A percentile compares a stretch with the other conserved stretches of the same genome.
Evolutionary conservation across 306 rosid species (phyloP).

Genomic region (Pyrus pyrifolia): DNA sequence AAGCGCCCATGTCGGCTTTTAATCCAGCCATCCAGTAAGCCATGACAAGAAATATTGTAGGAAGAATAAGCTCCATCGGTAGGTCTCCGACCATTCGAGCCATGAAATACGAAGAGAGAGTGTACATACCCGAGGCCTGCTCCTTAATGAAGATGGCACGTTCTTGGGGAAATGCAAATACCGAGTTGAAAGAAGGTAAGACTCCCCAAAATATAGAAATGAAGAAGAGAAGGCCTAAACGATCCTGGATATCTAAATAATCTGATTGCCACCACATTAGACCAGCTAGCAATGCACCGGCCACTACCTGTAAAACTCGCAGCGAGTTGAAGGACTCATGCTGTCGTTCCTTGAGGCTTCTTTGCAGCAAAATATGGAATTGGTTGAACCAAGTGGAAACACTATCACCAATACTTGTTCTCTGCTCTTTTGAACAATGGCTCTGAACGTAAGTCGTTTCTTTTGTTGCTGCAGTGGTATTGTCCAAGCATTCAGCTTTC

Average conservation of each 20-base stretch:
- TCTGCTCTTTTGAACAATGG: slow-evolving; percentile 19
- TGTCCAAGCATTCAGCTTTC: slow-evolving; percentile 49
- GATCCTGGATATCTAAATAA: slow-evolving; percentile 60
- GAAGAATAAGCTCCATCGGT: slow-evolving; percentile 92
- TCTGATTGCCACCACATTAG: slow-evolving; percentile 95
- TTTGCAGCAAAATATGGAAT: slow-evolving; percentile 54
- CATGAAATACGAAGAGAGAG: slow-evolving; percentile 68
- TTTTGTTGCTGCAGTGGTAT: slow-evolving; percentile 18
- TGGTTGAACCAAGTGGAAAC: slow-evolving; percentile 63
- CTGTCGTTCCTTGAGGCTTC: slow-evolving; percentile 85
- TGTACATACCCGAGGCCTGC: slow-evolving; percentile 80
- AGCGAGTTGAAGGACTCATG: slow-evolving; percentile 76
- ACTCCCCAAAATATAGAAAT: slow-evolving; percentile 94
- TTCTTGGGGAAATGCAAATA: slow-evolving; percentile 88
- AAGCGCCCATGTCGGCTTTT: slow-evolving; percentile 51
- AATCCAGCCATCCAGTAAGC: slow-evolving; percentile 85
- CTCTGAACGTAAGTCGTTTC: slow-evolving; percentile 8
- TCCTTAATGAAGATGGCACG: slow-evolving; percentile 73
- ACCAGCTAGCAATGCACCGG: slow-evolving; percentile 68
- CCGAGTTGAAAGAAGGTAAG: slow-evolving; percentile 74
- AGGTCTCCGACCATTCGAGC: slow-evolving; percentile 77
- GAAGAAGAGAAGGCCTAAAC: slow-evolving; percentile 88
- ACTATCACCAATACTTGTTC: background rate
- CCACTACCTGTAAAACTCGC: slow-evolving; percentile 61
- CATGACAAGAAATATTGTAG: slow-evolving; percentile 52